Percentiles rank a stretch among this genome's conserved stretches.
phyloP scores from a whole-genome alignment of 371 early-diverging fungal genomes.

The Apophysomyces trapeziformis region DNA sequence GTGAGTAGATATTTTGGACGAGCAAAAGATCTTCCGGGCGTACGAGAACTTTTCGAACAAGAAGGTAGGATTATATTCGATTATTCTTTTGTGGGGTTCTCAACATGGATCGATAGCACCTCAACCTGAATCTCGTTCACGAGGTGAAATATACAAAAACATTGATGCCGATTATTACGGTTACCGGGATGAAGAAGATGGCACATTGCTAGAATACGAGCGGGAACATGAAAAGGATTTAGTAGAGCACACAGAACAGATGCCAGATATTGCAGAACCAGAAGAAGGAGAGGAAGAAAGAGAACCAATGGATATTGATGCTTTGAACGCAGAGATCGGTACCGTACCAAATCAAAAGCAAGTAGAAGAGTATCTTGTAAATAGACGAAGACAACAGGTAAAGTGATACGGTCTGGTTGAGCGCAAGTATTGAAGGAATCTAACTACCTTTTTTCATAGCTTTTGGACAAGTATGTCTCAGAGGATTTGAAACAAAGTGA shows the following conservation, averaged over 20 bases:
- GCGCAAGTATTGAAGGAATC: neutral
- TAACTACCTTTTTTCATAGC: conserved; percentile 12
- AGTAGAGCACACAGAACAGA: conserved; percentile 33
- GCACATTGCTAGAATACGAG: conserved; percentile 80
- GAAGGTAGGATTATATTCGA: conserved; percentile 37
- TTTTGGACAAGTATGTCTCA: conserved; percentile 47
- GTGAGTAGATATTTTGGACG: conserved; percentile 89
- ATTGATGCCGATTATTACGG: conserved; percentile 97
- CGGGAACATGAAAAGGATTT: conserved; percentile 55
- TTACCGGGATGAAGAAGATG: conserved; percentile 94
- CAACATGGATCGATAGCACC: conserved; percentile 18
- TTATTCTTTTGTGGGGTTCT: conserved; percentile 3
- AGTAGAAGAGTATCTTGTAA: conserved; percentile 76
- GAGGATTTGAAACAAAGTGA: conserved; percentile 39
- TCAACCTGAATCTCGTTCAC: conserved; percentile 52
- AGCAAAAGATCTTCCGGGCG: conserved; percentile 94
- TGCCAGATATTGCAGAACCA: conserved; percentile 30
- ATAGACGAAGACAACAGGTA: conserved; percentile 69
- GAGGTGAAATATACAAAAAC: conserved; percentile 76
- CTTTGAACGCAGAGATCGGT: conserved; percentile 18
- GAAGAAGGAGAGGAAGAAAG: conserved; percentile 37
- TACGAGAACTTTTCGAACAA: conserved; percentile 88
- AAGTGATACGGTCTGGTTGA: neutral
- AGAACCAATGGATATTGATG: conserved; percentile 30
- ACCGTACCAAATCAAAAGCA: conserved; percentile 72